phyloP scores from a whole-genome alignment of 2,329 filamentous ascomycete species.

The Penicillium sp. region DNA sequence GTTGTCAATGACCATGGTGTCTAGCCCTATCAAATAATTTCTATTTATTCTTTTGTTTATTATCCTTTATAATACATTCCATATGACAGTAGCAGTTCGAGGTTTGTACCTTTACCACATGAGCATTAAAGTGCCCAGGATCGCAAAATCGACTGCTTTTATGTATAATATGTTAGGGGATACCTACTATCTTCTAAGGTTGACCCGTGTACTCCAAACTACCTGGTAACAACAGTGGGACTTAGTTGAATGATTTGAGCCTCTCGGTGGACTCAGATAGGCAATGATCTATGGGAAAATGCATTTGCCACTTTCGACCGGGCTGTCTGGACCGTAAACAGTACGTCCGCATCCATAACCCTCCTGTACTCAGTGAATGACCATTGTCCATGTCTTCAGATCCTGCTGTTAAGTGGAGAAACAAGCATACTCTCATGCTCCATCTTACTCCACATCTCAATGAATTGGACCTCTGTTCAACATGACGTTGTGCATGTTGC shows the following conservation, averaged over 20 bases:
- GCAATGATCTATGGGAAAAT: neutral
- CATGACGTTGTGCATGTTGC: conserved; percentile 18
- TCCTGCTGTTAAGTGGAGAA: conserved; percentile 10
- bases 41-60: neutral
- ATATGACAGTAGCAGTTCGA: too few relatives aligned
- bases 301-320: neutral
- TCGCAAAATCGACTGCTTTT: neutral
- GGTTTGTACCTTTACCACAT: neutral
- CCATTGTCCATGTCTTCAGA: neutral
- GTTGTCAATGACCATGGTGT: neutral
- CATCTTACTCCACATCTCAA: conserved; percentile 15
- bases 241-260: neutral
- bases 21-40: neutral
- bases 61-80: neutral
- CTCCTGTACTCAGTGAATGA: conserved; percentile 7
- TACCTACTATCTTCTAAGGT: too few relatives aligned
- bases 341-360: neutral
- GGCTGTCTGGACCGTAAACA: neutral
- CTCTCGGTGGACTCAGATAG: neutral
- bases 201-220: neutral
- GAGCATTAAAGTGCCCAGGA: neutral
- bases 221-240: neutral
- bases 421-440: conserved; percentile 8
- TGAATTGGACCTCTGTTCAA: conserved; percentile 9
- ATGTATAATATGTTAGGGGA: neutral